phyloP scores from a whole-genome alignment of 2,329 filamentous ascomycete genomes.

The Hymenoscyphus infarciens region DNA sequence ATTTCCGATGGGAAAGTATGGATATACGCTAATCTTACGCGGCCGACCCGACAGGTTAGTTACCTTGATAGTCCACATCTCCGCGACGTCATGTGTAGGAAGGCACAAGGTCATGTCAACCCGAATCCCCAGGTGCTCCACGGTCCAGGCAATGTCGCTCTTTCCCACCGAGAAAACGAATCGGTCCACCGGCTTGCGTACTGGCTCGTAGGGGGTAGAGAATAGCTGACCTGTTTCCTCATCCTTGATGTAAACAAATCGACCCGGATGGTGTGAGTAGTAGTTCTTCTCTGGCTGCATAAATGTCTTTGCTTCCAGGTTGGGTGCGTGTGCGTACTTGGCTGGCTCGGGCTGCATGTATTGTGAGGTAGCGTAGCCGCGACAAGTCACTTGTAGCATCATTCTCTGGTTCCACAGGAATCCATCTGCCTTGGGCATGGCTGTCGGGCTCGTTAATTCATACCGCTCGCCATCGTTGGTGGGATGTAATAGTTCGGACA shows the following conservation, averaged over 20 bases:
- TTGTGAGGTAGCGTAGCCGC: constrained; percentile 55
- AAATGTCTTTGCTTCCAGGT: constrained; percentile 55
- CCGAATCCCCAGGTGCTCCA: constrained; percentile 48
- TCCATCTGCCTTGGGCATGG: constrained; percentile 52
- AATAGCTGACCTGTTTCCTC: constrained; percentile 49
- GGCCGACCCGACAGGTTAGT: constrained; percentile 45
- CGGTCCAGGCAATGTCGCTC: constrained; percentile 52
- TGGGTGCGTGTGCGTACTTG: constrained; percentile 57
- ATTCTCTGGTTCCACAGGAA: constrained; percentile 60
- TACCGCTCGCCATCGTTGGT: constrained; percentile 50
- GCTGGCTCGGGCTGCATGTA: constrained; percentile 60
- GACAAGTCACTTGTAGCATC: constrained; percentile 58
- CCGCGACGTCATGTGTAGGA: constrained; percentile 51
- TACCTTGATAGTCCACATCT: constrained; percentile 53
- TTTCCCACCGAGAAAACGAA: constrained; percentile 54
- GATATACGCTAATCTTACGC: constrained; percentile 50
- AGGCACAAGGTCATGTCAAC: constrained; percentile 50
- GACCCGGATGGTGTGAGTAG: constrained; percentile 55
- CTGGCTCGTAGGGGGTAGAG: constrained; percentile 54
- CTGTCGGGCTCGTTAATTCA: constrained; percentile 52
- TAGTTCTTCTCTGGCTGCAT: constrained; percentile 60
- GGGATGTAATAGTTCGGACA: constrained; percentile 16
- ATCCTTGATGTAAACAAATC: constrained; percentile 57
- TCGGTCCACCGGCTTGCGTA: constrained; percentile 44
- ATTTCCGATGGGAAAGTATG: constrained; percentile 56